A percentile compares a stretch with the other conserved stretches of the same genome.
Evolutionary conservation across 2,329 filamentous ascomycete species (phyloP).

Genomic region (Pestalotiopsis sp.): DNA sequence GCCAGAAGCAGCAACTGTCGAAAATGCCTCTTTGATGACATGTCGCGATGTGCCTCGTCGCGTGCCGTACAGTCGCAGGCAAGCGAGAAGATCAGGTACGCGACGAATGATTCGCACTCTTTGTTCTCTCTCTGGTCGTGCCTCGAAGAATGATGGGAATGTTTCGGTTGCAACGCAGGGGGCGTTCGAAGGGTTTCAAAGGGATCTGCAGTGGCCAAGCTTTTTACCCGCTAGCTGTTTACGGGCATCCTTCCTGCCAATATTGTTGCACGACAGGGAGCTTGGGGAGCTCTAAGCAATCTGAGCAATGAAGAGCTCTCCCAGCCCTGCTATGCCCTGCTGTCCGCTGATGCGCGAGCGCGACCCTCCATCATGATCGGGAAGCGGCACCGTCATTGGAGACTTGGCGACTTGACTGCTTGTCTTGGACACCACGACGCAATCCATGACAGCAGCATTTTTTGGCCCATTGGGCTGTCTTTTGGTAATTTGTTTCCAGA

Average conservation of each 20-base stretch:
- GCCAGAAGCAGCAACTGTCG: not conserved
- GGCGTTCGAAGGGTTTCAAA: conserved; percentile 5
- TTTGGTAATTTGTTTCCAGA: not conserved
- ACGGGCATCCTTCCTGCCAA: not conserved
- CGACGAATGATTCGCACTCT: not conserved
- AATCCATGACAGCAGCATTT: conserved; percentile 9
- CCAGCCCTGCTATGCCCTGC: not conserved
- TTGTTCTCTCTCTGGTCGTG: not conserved
- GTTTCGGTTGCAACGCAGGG: conserved; percentile 12
- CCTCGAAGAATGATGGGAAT: not conserved
- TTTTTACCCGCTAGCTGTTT: conserved; percentile 1
- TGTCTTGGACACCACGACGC: not conserved
- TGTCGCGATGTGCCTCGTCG: not conserved
- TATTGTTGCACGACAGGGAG: not conserved
- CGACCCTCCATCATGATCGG: conserved; percentile 6
- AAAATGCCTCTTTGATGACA: not conserved
- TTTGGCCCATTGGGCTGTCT: not conserved
- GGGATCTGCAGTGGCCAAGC: conserved; percentile 11
- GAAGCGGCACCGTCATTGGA: conserved; percentile 4
- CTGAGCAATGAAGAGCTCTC: not conserved
- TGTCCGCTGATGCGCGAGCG: not conserved
- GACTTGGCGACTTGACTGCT: not conserved
- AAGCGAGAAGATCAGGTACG: not conserved
- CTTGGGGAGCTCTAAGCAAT: not conserved
- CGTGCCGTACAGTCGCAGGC: not conserved